Percentiles rank a stretch among this genome's conserved stretches.
These are phyloP conservation scores for Lactarius deliciosus DNA, from an alignment of 768 basidiomycete species.

Conservation along the genomic window DNA sequence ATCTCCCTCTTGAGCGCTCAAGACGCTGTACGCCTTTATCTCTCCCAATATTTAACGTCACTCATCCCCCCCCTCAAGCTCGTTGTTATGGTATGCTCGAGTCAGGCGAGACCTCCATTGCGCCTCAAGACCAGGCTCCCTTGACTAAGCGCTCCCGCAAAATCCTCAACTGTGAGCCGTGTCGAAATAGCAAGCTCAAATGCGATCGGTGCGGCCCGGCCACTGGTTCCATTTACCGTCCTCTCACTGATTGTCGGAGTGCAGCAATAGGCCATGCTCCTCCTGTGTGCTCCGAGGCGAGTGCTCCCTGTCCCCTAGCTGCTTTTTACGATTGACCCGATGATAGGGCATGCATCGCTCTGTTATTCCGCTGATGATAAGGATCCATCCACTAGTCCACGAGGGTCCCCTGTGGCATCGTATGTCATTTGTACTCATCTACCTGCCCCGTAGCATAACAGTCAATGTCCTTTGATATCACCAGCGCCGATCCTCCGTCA, in stretches of 20 bases:
- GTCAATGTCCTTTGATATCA: neutral
- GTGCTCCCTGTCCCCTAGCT: neutral
- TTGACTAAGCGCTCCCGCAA: constrained; percentile 29
- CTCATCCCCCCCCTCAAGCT: constrained; percentile 23
- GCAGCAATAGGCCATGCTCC: constrained; percentile 29
- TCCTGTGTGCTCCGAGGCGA: constrained; percentile 29
- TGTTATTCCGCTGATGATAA: constrained; percentile 29
- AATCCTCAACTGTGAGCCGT: constrained; percentile 30
- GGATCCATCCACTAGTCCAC: constrained; percentile 23
- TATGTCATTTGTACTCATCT: neutral
- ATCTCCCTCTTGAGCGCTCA: constrained; percentile 27
- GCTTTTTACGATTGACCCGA: constrained; percentile 2
- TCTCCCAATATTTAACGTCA: constrained; percentile 23
- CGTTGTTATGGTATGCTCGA: constrained; percentile 29
- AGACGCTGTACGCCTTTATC: constrained; percentile 20
- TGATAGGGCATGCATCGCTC: constrained; percentile 27
- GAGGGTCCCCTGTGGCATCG: constrained; percentile 24
- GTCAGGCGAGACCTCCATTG: constrained; percentile 29
- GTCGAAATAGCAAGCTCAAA: constrained; percentile 31
- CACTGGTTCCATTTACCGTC: neutral
- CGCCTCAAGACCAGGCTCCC: constrained; percentile 23
- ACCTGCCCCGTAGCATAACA: too few relatives aligned
- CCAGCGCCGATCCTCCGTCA: constrained; percentile 8
- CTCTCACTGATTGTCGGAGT: neutral
- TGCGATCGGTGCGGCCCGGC: constrained; percentile 25